Percentiles rank a stretch among this genome's conserved stretches.
Conservation (phyloP, 2,329 filamentous ascomycete genomes). For the Aspergillus quadrilineatus region DNA sequence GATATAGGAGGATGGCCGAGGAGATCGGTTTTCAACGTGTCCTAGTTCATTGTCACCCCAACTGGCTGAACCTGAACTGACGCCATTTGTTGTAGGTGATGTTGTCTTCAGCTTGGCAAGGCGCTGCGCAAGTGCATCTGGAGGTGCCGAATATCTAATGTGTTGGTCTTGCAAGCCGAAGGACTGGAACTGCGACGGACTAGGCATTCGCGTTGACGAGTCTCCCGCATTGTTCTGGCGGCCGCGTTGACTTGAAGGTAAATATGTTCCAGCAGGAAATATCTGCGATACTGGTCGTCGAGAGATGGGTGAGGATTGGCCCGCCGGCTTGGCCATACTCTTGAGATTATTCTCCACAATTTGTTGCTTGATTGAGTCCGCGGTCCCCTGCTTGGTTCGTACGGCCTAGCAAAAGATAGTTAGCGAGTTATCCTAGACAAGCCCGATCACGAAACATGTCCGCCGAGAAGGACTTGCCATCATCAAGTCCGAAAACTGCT, state of each 20-base stretch:
- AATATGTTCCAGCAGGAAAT: slow-evolving; percentile 14
- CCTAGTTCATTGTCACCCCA: slow-evolving; percentile 17
- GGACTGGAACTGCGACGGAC: slow-evolving; percentile 38
- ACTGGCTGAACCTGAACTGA: slow-evolving; percentile 11
- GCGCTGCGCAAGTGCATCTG: slow-evolving; percentile 42
- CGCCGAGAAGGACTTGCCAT: slow-evolving; percentile 25
- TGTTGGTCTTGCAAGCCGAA: slow-evolving; percentile 23
- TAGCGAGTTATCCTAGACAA: slow-evolving; percentile 5
- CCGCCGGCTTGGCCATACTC: slow-evolving; percentile 30
- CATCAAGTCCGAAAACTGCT: slow-evolving; percentile 54
- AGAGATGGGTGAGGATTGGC: slow-evolving; percentile 12
- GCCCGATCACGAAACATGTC: neutral
- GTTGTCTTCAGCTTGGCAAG: slow-evolving; percentile 41
- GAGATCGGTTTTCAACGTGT: slow-evolving; percentile 22
- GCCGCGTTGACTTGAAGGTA: slow-evolving; percentile 19
- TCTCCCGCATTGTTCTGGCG: slow-evolving; percentile 24
- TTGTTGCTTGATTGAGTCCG: slow-evolving; percentile 42
- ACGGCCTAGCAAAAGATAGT: slow-evolving; percentile 30
- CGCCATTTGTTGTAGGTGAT: slow-evolving; percentile 16
- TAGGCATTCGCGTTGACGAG: slow-evolving; percentile 39
- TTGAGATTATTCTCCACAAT: slow-evolving; percentile 40
- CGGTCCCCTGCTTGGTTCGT: slow-evolving; percentile 42
- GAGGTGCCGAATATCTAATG: slow-evolving; percentile 28
- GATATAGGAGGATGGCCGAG: slow-evolving; percentile 25
- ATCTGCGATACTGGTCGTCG: slow-evolving; percentile 14